These are phyloP conservation scores for Umbellularia californica DNA, from an alignment of 164 flowering plant genomes.

Conservation along the genomic window DNA sequence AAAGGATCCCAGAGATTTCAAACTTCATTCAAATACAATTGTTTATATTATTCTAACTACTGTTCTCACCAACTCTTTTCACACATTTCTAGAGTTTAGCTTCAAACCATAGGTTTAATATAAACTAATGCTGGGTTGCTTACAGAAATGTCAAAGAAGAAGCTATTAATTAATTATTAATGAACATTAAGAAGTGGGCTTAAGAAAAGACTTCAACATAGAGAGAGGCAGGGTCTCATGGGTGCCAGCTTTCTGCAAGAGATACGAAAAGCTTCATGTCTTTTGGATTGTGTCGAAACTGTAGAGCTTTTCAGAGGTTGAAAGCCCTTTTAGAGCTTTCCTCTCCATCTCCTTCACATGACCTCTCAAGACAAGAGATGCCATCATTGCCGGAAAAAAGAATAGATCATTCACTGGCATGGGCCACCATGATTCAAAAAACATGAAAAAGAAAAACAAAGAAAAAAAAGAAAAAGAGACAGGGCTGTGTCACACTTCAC, in stretches of 20 bases:
- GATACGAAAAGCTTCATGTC: slow-evolving; percentile 16
- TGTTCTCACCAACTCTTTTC: not conserved
- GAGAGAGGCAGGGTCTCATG: not conserved
- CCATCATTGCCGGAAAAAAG: slow-evolving; percentile 50
- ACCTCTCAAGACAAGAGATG: slow-evolving; percentile 13
- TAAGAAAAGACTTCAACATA: not conserved
- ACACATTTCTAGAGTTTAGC: not conserved
- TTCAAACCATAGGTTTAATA: not conserved
- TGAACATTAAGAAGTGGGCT: not conserved
- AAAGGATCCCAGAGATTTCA: not conserved
- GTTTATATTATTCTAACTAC: too few relatives aligned
- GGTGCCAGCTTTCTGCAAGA: slow-evolving; percentile 7
- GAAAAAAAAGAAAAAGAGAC: slow-evolving; percentile 5
- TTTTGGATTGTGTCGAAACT: slow-evolving; percentile 18
- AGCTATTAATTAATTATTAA: not conserved
- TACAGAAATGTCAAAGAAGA: not conserved
- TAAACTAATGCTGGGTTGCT: not conserved
- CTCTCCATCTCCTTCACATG: slow-evolving; percentile 5
- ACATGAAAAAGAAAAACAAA: not conserved
- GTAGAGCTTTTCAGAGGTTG: slow-evolving; percentile 7
- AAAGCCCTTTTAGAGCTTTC: not conserved
- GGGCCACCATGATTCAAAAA: slow-evolving; percentile 50
- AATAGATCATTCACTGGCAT: slow-evolving; percentile 53
- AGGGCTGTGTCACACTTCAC: slow-evolving; percentile 47
- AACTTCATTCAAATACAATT: not conserved